These are phyloP conservation scores for Allium sativum DNA, from an alignment of 106 monocot species.

Conservation along the genomic window DNA sequence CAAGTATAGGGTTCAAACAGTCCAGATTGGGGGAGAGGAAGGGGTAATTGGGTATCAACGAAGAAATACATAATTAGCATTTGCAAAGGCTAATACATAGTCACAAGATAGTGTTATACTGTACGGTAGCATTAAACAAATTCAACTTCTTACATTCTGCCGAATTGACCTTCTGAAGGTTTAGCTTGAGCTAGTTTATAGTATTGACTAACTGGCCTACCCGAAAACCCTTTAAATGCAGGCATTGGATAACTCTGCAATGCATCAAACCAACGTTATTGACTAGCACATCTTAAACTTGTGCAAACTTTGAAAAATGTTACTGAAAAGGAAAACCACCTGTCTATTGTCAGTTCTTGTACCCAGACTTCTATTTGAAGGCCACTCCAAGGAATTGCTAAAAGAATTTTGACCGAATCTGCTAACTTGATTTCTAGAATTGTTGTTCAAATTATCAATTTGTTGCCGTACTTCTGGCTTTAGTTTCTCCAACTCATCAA, in stretches of 20 bases:
- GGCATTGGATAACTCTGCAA: conserved; percentile 17
- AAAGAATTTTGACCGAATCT: conserved; percentile 22
- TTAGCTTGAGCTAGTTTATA: conserved; percentile 12
- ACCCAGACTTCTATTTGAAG: conserved; percentile 19
- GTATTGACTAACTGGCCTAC: conserved; percentile 11
- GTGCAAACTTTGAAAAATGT: too few species aligned
- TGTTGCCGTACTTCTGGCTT: conserved; percentile 55
- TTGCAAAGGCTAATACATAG: not conserved
- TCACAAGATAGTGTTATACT: not conserved
- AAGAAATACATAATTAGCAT: not conserved
- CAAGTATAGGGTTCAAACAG: too few species aligned
- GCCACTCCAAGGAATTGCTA: conserved; percentile 49
- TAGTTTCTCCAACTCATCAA: conserved; percentile 63
- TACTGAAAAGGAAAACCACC: conserved; percentile 17
- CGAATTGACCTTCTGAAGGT: conserved; percentile 14
- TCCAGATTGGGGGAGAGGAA: too few species aligned
- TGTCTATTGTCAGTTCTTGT: conserved; percentile 18
- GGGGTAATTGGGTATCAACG: not conserved
- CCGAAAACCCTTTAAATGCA: conserved; percentile 8
- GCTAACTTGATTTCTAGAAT: conserved; percentile 31
- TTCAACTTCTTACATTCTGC: conserved; percentile 30
- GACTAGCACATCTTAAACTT: not conserved
- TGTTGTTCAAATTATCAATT: conserved; percentile 57
- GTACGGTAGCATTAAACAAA: not conserved
- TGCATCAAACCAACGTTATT: not conserved